These are phyloP conservation scores for Podospora tetraspora DNA, from an alignment of 495 filamentous ascomycete species.

Conservation along the genomic window DNA sequence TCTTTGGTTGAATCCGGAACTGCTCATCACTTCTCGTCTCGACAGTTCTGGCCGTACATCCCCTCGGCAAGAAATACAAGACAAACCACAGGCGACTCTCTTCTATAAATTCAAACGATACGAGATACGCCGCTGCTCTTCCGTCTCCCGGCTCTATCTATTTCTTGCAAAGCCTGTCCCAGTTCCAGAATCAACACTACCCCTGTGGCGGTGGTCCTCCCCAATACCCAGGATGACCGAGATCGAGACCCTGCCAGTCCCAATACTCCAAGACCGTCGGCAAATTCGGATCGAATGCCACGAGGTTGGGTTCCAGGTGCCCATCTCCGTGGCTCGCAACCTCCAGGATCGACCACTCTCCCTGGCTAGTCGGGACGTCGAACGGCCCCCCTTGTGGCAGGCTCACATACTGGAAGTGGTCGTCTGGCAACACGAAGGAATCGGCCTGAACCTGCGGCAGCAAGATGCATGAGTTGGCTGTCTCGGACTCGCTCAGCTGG, in stretches of 20 bases:
- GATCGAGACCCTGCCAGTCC: constrained; percentile 24
- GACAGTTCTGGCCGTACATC: too few species aligned
- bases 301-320: constrained; percentile 8
- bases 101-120: not conserved
- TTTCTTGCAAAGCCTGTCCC: not conserved
- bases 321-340: constrained; percentile 1
- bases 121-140: too few species aligned
- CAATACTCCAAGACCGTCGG: constrained; percentile 24
- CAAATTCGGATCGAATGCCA: constrained; percentile 9
- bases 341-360: constrained; percentile 14
- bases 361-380: not conserved
- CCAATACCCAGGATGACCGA: constrained; percentile 25
- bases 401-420: not conserved
- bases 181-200: not conserved
- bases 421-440: not conserved
- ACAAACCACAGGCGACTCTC: not conserved
- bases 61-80: not conserved
- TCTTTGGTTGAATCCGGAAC: not conserved
- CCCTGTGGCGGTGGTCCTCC: not conserved
- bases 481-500: not conserved
- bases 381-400: not conserved
- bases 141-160: too few species aligned
- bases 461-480: not conserved
- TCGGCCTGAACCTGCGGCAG: not conserved
- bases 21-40: too few species aligned